Conservation (phyloP, 805 yeast species). For the Yamadazyma akitaensis region DNA sequence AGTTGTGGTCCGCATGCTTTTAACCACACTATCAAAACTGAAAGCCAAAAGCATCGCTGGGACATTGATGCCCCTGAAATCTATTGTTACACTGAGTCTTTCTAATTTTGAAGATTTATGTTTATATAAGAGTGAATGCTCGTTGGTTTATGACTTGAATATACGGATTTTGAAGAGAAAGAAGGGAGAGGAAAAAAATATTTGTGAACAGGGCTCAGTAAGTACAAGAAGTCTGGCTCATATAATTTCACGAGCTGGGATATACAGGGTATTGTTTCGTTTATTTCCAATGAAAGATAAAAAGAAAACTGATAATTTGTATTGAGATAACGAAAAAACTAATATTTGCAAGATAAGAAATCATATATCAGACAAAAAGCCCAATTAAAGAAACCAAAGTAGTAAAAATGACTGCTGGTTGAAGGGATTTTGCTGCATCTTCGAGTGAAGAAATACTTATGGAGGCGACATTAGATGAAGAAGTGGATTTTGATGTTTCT, state of each 20-base stretch:
- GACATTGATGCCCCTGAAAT: slow-evolving; percentile 33
- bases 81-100: slow-evolving; percentile 40
- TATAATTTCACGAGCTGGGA: too few species aligned
- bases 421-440: background rate
- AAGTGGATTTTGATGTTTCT: slow-evolving; percentile 12
- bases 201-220: too few species aligned
- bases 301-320: too few species aligned
- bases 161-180: too few species aligned
- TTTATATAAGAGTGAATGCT: too few species aligned
- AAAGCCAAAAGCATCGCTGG: slow-evolving; percentile 28
- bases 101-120: slow-evolving; percentile 3
- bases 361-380: slow-evolving; percentile 1
- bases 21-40: slow-evolving; percentile 24
- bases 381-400: slow-evolving; percentile 7
- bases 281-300: too few species aligned
- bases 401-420: slow-evolving; percentile 1
- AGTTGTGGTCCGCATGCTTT: slow-evolving; percentile 41
- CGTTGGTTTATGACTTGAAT: too few species aligned
- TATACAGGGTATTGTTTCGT: too few species aligned
- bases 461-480: slow-evolving; percentile 5
- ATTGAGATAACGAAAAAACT: background rate
- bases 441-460: slow-evolving; percentile 4
- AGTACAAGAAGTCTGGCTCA: too few species aligned
- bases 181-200: too few species aligned
- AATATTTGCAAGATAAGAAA: background rate